Evolutionary conservation across 176 grass and related monocot species (phyloP), one percentile per base, ranked within the genome.

Genomic region (Cymbopogon citratus): DNA sequence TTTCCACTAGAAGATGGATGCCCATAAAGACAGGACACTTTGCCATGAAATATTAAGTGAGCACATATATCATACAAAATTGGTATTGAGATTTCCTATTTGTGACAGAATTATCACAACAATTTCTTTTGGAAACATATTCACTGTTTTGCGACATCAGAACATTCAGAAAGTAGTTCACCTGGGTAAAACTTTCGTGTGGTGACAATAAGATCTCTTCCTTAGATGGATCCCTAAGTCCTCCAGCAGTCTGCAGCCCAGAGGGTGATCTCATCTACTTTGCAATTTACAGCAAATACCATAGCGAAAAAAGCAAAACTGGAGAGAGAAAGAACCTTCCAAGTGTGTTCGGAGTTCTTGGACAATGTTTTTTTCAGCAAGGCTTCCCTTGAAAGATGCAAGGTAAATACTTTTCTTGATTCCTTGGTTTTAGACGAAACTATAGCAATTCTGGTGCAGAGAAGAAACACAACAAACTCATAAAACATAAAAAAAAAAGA

Each of bases 361-460:
- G 59, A 66, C 9, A 35, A 51, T n/a, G 69, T 33, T 38, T 83
- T 79, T 35, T 69, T 60, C 72, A 91, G 77, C 75, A 90, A 59
- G 7, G 49, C 68, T 13, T 91, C 85, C 74, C 80, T 84, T 26
- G 89, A 91, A 71, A 91, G 75, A 73, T 91, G 69, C 41, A 91
- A 73, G 66, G 69, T 84, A 71, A 87, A 91, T 35, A 91, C 89
- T 57, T 91, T 91, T 10, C 14, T 83, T 0, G 75, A 87, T 74
- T 84, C 80, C 39, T 91, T 91, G 9, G 73, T 87, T 84, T 91
- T 91, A 3, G 89, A 91, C 5, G 84, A 91, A 18, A 91, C 85
- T 5, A 63, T 34, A 21, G 80, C 73, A 63, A 65, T 56, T 78
- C 89, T 87, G 57, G 63, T 51, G 71, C 25, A 79, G 19, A 34